A percentile compares a stretch with the other conserved stretches of the same genome.
phyloP scores from a whole-genome alignment of 2,329 filamentous ascomycete species.

The Fusarium liriodendri region DNA sequence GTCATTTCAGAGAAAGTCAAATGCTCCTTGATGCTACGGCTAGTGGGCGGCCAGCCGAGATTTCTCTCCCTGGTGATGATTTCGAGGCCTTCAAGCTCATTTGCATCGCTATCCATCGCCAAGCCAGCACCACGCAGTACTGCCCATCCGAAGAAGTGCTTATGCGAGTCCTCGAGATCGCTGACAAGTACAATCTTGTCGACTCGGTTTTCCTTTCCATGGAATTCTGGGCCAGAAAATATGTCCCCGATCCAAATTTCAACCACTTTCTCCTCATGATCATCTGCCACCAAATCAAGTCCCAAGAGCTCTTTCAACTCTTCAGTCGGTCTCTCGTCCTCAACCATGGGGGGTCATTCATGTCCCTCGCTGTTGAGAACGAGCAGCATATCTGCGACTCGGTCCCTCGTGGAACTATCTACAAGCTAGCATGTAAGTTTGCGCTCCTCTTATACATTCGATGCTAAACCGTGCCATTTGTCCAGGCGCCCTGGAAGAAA shows the following conservation, averaged over 20 bases:
- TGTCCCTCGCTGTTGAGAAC: neutral
- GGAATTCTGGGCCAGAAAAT: neutral
- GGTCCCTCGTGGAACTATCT: neutral
- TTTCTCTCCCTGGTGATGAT: slow-evolving; percentile 15
- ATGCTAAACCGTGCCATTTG: neutral
- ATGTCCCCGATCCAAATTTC: neutral
- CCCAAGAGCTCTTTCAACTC: neutral
- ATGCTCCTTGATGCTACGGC: neutral
- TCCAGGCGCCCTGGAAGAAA: neutral
- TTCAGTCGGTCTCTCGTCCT: neutral
- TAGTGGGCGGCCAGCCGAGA: neutral
- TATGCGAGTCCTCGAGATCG: neutral
- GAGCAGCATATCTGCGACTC: neutral
- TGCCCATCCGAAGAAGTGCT: neutral
- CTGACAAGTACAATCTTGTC: slow-evolving; percentile 15
- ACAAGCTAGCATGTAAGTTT: neutral
- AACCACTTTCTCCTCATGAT: neutral
- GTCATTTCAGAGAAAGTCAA: slow-evolving; percentile 10
- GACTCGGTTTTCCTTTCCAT: slow-evolving; percentile 2
- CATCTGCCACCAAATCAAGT: neutral
- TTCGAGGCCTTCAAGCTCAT: slow-evolving; percentile 1
- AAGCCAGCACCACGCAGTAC: neutral
- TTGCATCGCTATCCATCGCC: slow-evolving; percentile 9
- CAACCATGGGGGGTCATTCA: neutral
- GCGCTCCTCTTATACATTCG: neutral